A percentile compares a stretch with the other conserved stretches of the same genome.
Evolutionary conservation across 2,329 filamentous ascomycete genomes (phyloP).

Genomic region (Didymella segeticola): DNA sequence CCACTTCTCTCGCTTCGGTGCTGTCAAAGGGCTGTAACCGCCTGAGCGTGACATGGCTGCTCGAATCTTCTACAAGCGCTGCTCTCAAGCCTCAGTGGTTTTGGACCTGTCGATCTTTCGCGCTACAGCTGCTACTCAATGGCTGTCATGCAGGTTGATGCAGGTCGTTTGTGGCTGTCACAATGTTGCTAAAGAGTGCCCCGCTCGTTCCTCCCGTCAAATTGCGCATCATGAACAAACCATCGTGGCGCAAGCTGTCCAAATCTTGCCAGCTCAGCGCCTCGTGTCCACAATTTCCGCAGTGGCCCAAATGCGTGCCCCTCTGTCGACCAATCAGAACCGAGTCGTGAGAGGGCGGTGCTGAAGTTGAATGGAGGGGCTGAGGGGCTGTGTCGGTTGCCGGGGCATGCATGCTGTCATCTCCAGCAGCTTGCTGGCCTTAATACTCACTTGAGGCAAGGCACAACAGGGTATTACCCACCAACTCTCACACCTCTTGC

Average conservation of each 20-base stretch:
- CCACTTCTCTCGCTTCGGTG: too few species aligned
- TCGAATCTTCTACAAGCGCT: too few species aligned
- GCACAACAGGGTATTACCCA: conserved; percentile 14
- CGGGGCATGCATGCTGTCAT: conserved; percentile 17
- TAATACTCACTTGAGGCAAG: conserved; percentile 18
- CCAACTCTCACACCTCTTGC: conserved; percentile 3
- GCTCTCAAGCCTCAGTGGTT: too few species aligned
- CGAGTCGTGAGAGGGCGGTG: conserved; percentile 9
- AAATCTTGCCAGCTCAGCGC: conserved; percentile 9
- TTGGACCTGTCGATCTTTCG: conserved; percentile 15
- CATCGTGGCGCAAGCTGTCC: conserved; percentile 15
- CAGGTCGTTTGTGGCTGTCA: conserved; percentile 4
- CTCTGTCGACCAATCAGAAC: not conserved
- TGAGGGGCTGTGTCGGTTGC: conserved; percentile 14
- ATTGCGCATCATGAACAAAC: conserved; percentile 2
- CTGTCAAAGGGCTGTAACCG: too few species aligned
- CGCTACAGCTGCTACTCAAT: conserved; percentile 8
- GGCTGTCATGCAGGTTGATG: not conserved
- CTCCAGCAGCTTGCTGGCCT: conserved; percentile 4
- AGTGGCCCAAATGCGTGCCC: not conserved
- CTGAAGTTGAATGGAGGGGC: conserved; percentile 13
- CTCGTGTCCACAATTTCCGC: conserved; percentile 8
- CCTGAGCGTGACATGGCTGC: too few species aligned
- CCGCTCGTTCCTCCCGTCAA: conserved; percentile 16
- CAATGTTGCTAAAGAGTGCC: not conserved